phyloP scores from a whole-genome alignment of 2,329 filamentous ascomycete genomes.

The Monosporascus cannonballus region DNA sequence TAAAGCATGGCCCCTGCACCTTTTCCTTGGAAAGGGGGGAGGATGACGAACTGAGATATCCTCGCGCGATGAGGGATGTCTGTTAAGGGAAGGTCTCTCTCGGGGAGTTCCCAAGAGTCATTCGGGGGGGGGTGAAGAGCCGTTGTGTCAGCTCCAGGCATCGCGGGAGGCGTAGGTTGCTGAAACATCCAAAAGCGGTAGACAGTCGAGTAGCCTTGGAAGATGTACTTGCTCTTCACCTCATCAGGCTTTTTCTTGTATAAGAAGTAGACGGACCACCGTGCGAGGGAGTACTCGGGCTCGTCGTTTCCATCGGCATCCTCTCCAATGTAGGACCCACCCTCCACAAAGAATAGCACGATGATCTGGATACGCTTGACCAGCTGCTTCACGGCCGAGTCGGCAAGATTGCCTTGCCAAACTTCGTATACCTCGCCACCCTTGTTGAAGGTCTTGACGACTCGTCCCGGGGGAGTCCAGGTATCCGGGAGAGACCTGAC shows the following conservation, averaged over 20 bases:
- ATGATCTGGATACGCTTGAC: slow-evolving; percentile 78
- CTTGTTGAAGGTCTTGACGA: slow-evolving; percentile 58
- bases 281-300: slow-evolving; percentile 64
- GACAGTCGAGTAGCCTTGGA: slow-evolving; percentile 85
- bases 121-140: slow-evolving; percentile 10
- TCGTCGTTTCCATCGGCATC: slow-evolving; percentile 47
- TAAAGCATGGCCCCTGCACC: slow-evolving; percentile 80
- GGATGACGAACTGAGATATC: slow-evolving; percentile 88
- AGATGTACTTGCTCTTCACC: slow-evolving; percentile 59
- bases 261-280: slow-evolving; percentile 90
- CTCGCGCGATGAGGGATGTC: slow-evolving; percentile 71
- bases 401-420: slow-evolving; percentile 71
- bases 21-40: slow-evolving; percentile 78
- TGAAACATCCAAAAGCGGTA: slow-evolving; percentile 75
- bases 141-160: slow-evolving; percentile 23
- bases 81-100: slow-evolving; percentile 40
- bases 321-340: slow-evolving; percentile 66
- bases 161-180: slow-evolving; percentile 37
- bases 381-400: slow-evolving; percentile 63
- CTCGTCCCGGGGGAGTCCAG: slow-evolving; percentile 69
- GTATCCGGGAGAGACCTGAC: slow-evolving; percentile 39
- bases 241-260: slow-evolving; percentile 57
- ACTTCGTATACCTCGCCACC: slow-evolving; percentile 67
- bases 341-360: slow-evolving; percentile 85
- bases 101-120: slow-evolving; percentile 38